Base-by-base conservation (phyloP, 306 rosid genomes). In the Vicia sativa region DNA sequence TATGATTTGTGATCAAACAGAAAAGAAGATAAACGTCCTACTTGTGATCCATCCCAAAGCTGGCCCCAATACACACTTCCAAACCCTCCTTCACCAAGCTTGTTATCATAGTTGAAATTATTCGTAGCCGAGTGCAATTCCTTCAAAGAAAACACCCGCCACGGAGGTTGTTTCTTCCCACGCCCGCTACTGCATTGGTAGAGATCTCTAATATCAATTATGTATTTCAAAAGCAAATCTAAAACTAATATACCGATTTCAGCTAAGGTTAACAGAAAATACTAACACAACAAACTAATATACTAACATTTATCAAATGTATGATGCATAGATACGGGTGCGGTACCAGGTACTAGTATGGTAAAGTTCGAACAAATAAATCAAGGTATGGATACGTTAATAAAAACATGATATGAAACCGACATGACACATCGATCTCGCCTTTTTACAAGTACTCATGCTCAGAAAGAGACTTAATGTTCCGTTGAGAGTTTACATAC, bases 61-160 rank as follows among this genome's bases (percentile, higher is more conserved):
- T 93, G 99, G 60, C 99, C 99, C 99, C 99, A 90, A 76, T 93
- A 93, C 16, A 93, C 97, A 68, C 99, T 93, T 56, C 99, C 99
- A 59, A 90, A 93, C 42, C 95, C 97, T 7, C 99, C 99, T 84
- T 93, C 99, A 18, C 99, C 99, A n/a, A 93, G 96, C 77, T 93
- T 93, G 87, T 93, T 93, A 69, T 93, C 99, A 54, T 90, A 93
- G 80, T 93, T 93, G 71, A 93, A 93, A 74, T 88, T 93, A 80
- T 93, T 93, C 56, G 99, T 93, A 11, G 99, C 99, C 0, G 97
- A 83, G 59, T 86, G 97, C 11, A 93, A 82, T 75, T 93, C 99
- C 87, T 90, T 93, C 82, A 93, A 75, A 16, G 99, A 86, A 79
- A 93, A 93, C 43, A 93, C 88, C 48, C 99, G 72, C 99, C 99